Evolutionary conservation across 495 filamentous ascomycete genomes (phyloP), one percentile per base, ranked within the genome.

Genomic region (Cercophora newfieldiana): DNA sequence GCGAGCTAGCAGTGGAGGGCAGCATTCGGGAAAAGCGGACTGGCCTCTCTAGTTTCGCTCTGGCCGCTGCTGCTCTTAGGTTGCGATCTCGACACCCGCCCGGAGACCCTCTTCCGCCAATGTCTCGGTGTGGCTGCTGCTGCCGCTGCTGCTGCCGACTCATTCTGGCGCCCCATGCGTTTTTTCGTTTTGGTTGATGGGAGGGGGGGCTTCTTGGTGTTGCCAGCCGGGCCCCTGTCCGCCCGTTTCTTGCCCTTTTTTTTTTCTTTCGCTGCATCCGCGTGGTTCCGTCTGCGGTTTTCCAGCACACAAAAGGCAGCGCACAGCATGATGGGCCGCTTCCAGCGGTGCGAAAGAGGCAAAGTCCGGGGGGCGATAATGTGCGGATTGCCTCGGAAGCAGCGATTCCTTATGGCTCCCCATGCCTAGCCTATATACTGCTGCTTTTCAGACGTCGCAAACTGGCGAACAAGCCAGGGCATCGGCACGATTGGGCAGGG

Each of bases 351-450:
- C 28, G 25, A 10, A 33, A 26, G 28, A 50, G 8, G 37, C 28
- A 33, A 54, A 26, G 31, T 31, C 7, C 53, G 22, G 24, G 53
- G 63, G 31, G 63, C 31, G 54, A 24, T 16, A 24, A 24, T 33
- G 37, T 37, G 22, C 22, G 30, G 48, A 47, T 55, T 29, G 56
- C 21, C 55, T 66, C 69, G 69, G 69, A 68, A 66, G 69, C 66
- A 61, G 63, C 59, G 7, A 68, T 69, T 69, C 61, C 66, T 66
- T 28, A 53, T 47, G 25, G 28, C 26, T 31, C 51, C 28, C 59
- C 64, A 65, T 66, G 67, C 70, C 70, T 67, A 69, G 70, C 57
- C 67, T 69, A 69, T 69, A 68, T 68, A 65, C 61, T 21, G 31
- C 56, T 66, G 63, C 63, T 65, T 58, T 68, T 66, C 66, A 68